These are phyloP conservation scores for Boechera stricta DNA, from an alignment of 345 rosid species.

Conservation along the genomic window DNA sequence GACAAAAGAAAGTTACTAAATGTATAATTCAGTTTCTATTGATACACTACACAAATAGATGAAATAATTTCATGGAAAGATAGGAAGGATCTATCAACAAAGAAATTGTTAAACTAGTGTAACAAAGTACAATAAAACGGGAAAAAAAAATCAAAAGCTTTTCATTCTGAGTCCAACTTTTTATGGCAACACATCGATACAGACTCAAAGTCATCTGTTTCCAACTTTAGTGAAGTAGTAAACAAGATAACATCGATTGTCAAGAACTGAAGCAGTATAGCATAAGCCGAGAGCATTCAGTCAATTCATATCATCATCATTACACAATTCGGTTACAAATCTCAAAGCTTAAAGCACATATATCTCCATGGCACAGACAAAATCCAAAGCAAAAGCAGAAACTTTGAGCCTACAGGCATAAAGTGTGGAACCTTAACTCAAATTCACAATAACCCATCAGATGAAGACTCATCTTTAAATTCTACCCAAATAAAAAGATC, in stretches of 20 bases:
- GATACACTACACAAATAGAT: background rate
- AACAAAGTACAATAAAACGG: too few relatives aligned
- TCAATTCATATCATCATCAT: background rate
- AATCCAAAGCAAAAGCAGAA: background rate
- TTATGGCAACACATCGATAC: too few relatives aligned
- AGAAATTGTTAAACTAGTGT: too few relatives aligned
- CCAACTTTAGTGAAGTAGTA: too few relatives aligned
- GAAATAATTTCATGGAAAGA: background rate
- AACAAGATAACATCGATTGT: background rate
- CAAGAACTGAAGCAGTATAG: background rate
- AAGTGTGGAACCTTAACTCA: background rate
- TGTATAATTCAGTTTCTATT: background rate
- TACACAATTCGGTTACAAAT: background rate
- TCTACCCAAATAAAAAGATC: background rate
- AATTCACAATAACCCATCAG: background rate
- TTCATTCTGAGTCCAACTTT: too few relatives aligned
- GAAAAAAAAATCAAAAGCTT: background rate
- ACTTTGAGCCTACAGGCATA: background rate
- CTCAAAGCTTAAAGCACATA: background rate
- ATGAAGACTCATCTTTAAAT: too few relatives aligned
- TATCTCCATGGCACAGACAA: too few relatives aligned
- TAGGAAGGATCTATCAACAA: background rate
- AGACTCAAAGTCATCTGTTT: too few relatives aligned
- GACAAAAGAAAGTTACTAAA: slow-evolving; percentile 20
- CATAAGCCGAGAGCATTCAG: background rate